Conservation (phyloP, 2,329 filamentous ascomycete genomes). For the Fusarium buxicola region DNA sequence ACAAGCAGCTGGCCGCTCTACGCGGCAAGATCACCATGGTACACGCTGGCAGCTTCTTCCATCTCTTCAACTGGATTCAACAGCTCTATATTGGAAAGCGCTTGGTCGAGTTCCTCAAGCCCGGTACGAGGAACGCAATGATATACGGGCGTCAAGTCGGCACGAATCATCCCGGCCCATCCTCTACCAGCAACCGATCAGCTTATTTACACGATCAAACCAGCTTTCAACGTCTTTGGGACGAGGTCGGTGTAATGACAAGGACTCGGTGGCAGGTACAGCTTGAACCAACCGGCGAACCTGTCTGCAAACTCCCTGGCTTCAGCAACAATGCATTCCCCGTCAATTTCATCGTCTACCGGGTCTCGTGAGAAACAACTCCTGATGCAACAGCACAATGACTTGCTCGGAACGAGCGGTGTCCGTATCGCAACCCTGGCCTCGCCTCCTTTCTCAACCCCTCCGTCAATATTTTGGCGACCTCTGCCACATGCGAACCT, state of each 20-base stretch:
- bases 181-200: conserved; percentile 38
- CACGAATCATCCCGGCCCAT: conserved; percentile 44
- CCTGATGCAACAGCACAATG: conserved; percentile 1
- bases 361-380: conserved; percentile 45
- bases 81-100: conserved; percentile 59
- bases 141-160: conserved; percentile 66
- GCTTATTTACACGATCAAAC: conserved; percentile 61
- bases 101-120: conserved; percentile 59
- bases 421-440: conserved; percentile 18
- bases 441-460: conserved; percentile 29
- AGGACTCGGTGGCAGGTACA: conserved; percentile 62
- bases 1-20: conserved; percentile 50
- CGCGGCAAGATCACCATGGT: conserved; percentile 59
- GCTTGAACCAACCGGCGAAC: conserved; percentile 49
- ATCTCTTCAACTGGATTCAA: conserved; percentile 61
- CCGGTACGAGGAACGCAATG: conserved; percentile 57
- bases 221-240: conserved; percentile 66
- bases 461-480: conserved; percentile 12
- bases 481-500: conserved; percentile 24
- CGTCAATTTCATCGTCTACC: conserved; percentile 52
- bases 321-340: conserved; percentile 44
- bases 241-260: conserved; percentile 62
- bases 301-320: conserved; percentile 40
- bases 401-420: conserved; percentile 16
- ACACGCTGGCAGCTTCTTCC: conserved; percentile 63